Percentiles rank a stretch among this genome's conserved stretches.
phyloP scores from a whole-genome alignment of 1,284 basidiomycete genomes.

The Trichosporon coremiiforme region DNA sequence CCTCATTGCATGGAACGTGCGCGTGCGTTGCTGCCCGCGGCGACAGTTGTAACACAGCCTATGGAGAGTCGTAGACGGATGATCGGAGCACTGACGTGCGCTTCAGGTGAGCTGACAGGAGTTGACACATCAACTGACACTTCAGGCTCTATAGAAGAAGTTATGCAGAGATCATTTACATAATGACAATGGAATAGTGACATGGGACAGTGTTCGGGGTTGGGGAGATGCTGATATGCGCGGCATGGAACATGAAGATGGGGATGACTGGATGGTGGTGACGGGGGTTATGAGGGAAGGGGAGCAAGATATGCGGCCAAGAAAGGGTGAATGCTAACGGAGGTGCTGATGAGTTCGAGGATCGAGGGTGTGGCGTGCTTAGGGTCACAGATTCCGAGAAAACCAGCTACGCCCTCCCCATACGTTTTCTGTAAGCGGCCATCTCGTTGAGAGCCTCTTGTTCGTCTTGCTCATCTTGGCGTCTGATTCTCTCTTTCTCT shows the following conservation, averaged over 20 bases:
- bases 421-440: conserved; percentile 44
- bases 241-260: not conserved
- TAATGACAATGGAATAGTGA: not conserved
- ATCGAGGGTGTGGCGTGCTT: too few species aligned
- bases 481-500: conserved; percentile 41
- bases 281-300: too few species aligned
- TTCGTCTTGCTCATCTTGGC: conserved; percentile 47
- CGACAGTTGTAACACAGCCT: not conserved
- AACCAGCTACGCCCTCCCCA: conserved; percentile 25
- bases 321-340: not conserved
- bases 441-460: conserved; percentile 49
- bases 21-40: not conserved
- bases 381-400: not conserved
- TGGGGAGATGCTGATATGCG: not conserved
- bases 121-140: not conserved
- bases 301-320: not conserved
- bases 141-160: conserved; percentile 10
- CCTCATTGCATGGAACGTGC: not conserved
- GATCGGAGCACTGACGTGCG: conserved; percentile 8
- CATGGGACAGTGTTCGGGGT: not conserved
- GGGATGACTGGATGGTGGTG: not conserved
- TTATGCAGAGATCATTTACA: conserved; percentile 19
- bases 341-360: not conserved
- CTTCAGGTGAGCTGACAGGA: not conserved
- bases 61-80: not conserved